Evolutionary conservation across 2,329 filamentous ascomycete genomes (phyloP), one percentile per base, ranked within the genome.

Genomic region (Teratosphaeriaceae sp.): DNA sequence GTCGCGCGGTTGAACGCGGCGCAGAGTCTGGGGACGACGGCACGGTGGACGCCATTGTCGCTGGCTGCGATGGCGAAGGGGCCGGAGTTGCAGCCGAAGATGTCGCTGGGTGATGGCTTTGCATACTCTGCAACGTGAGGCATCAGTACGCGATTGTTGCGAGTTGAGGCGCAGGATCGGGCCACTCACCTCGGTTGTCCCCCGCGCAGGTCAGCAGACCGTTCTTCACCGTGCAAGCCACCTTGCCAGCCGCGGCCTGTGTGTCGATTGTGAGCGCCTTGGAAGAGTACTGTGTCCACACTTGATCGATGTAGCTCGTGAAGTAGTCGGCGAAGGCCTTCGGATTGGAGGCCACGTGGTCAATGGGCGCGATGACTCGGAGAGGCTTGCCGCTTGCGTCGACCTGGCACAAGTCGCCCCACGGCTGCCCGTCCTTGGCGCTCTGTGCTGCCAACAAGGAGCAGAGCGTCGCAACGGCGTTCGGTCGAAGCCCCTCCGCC

Each of bases 1-100:
- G 84, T 90, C 13, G 76, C 79, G 16, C 86, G 75, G 63, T 89
- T 87, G 55, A 90, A 78, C 1, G 84, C 85, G 1, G 87, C 86
- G 1, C 83, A 78, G 9, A 94, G 67, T n/a, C 86, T 74, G 0
- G 87, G 83, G 1, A 81, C 80, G 38, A 89, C 74, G 29, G 82
- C 82, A 45, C 65, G 63, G 41, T 71, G 66, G 19, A 66, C 62
- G 13, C 50, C 56, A 39, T 67, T 68, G 13, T 65, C 58, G 2
- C 52, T 53, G 45, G 71, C 52, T 40, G 65, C 46, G 2, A 72
- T 61, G 49, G 68, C 65, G 51, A 84, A 83, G 0, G 79, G 77
- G 0, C 80, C 80, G 5, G 73, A 78, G 57, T 76, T 82, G 65
- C 81, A 85, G 34, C 74, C 76, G 56, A 85, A 79, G 48, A 88